Conservation (phyloP, 495 filamentous ascomycete species). For the Talaromyces proteolyticus region DNA sequence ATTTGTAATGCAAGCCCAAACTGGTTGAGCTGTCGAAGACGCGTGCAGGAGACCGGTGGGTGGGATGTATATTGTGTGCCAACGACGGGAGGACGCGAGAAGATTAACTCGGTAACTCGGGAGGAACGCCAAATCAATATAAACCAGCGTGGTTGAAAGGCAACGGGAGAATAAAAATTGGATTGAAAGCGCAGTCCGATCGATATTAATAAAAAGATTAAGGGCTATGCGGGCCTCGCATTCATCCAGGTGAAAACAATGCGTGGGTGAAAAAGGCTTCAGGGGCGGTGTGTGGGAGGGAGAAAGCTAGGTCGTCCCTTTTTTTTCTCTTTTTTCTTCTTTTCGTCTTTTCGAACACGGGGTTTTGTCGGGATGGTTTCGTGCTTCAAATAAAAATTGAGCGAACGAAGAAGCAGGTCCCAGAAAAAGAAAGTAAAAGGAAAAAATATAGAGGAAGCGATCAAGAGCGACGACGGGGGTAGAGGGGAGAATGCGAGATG, state of each 20-base stretch:
- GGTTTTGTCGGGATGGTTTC: slow-evolving; percentile 15
- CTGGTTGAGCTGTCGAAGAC: neutral
- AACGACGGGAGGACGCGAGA: slow-evolving; percentile 10
- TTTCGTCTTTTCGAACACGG: neutral
- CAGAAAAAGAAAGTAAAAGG: slow-evolving; percentile 13
- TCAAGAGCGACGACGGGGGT: slow-evolving; percentile 9
- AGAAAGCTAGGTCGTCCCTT: neutral
- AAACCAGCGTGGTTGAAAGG: neutral
- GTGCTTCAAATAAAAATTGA: slow-evolving; percentile 8
- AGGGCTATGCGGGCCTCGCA: slow-evolving; percentile 8
- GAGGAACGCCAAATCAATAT: slow-evolving; percentile 9
- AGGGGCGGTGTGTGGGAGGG: too few species aligned
- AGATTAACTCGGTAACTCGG: slow-evolving; percentile 10
- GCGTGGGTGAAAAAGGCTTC: slow-evolving; percentile 8
- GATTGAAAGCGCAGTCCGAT: slow-evolving; percentile 14
- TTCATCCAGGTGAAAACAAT: slow-evolving; percentile 19
- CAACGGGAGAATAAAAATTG: slow-evolving; percentile 7
- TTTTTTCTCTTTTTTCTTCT: neutral
- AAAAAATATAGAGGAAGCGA: slow-evolving; percentile 14
- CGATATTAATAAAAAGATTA: neutral
- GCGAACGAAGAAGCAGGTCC: slow-evolving; percentile 14
- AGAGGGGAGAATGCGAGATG: slow-evolving; percentile 11
- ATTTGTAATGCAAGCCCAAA: neutral
- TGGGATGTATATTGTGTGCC: neutral
- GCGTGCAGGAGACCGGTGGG: neutral